Evolutionary conservation across 176 grass and related monocot genomes (phyloP), one percentile per base, ranked within the genome.

Genomic region (Avena insularis): DNA sequence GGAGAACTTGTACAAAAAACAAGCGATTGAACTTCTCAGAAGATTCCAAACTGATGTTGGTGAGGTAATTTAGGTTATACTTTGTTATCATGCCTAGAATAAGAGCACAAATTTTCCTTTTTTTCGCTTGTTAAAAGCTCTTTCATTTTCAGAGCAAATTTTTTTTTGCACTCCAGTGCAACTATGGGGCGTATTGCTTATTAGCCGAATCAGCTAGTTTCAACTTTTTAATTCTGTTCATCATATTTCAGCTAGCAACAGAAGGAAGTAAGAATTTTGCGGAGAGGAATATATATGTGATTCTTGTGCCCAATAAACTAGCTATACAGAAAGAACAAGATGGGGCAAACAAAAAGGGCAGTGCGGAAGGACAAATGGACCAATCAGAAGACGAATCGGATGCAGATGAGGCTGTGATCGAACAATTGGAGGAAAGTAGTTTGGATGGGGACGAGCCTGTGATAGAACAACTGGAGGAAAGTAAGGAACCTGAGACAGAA

Each of bases 21-120:
- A 90, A 75, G 97, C 97, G 45, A 94, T 98, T 71, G 92, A 96
- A 78, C 90, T 98, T 33, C 68, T 98, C 40, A 94, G 85, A 78
- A 84, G 91, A 81, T 94, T 98, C 87, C 97, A 98, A 73, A 94
- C 57, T 87, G 97, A 96, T 88, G 55, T 98, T 65, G 97, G 97
- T 31, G 84, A 91, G 97, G 97, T 98, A 95, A 91, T 63, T 21
- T 87, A 68, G 17, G 55, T 90, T 61, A 53, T 74, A 50, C 23
- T 75, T 49, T 61, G 3, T 57, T 67, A 58, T 4, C 8, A 20
- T 50, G 17, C 9, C 19, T 78, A 56, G 54, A 61, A 79, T 66
- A 45, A 19, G 71, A 83, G 8, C 59, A 59, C 16, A 67, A 16
- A 75, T 35, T 15, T 59, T 1, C 8, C 20, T 49, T 40, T 66